phyloP scores from a whole-genome alignment of 352 stramenopile genomes.

The Pythium periplocum region DNA sequence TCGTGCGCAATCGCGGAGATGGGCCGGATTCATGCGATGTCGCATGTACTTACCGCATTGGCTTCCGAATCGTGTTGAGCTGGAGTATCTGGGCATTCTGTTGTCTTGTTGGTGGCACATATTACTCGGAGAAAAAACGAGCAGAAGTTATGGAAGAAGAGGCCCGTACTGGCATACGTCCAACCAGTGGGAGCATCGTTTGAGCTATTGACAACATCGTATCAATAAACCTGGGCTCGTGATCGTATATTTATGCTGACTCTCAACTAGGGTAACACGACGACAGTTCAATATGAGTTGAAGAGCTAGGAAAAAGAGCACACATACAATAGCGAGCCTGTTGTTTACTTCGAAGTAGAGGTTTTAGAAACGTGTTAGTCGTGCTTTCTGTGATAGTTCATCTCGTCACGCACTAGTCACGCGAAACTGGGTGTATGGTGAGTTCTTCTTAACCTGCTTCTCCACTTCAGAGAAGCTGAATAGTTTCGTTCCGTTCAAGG shows the following conservation, averaged over 20 bases:
- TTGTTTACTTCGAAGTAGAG: no score
- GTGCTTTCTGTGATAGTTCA: no score
- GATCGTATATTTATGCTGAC: no score
- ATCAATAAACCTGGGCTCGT: no score
- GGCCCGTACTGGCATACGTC: conserved; percentile 13
- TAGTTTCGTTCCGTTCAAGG: not conserved
- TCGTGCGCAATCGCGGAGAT: conserved; percentile 42
- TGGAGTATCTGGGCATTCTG: conserved; percentile 74
- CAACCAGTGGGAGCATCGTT: conserved; percentile 16
- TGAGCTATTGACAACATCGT: not conserved
- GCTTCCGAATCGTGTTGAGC: conserved; percentile 77
- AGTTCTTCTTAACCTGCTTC: not conserved
- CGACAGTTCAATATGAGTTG: no score
- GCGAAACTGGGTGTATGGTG: conserved; percentile 1
- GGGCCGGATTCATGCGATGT: conserved; percentile 39
- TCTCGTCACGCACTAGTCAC: not conserved
- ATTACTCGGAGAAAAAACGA: conserved; percentile 33
- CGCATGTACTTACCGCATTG: conserved; percentile 75
- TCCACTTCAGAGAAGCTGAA: conserved; percentile 2
- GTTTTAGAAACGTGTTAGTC: no score
- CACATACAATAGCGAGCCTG: no score
- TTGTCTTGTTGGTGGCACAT: conserved; percentile 41
- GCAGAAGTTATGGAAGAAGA: conserved; percentile 14
- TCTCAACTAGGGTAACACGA: no score
- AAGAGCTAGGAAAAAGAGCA: no score